Conservation (phyloP, 164 flowering plant species). For the Stephania yunnanensis region DNA sequence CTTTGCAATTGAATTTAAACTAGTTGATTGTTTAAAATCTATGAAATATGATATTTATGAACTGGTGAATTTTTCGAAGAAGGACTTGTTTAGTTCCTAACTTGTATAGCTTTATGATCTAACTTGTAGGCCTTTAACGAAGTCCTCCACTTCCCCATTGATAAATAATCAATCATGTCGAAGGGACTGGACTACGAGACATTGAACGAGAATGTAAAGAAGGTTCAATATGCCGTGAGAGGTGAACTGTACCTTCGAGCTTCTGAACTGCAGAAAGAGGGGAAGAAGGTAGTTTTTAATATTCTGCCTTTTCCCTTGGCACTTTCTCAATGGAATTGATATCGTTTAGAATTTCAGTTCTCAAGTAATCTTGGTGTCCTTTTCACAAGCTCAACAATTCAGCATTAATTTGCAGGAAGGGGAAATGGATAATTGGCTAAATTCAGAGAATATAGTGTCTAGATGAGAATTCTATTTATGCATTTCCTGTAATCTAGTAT, state of each 20-base stretch:
- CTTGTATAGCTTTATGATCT: conserved; percentile 2
- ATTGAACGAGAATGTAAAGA: conserved; percentile 86
- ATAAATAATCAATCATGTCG: conserved; percentile 39
- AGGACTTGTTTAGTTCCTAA: neutral
- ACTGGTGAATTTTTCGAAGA: neutral
- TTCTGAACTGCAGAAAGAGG: conserved; percentile 98
- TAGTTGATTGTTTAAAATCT: neutral
- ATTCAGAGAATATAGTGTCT: too few relatives aligned
- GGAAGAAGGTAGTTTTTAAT: conserved; percentile 62
- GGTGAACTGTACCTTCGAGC: conserved; percentile 97
- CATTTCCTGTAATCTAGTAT: too few relatives aligned
- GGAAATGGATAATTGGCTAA: too few relatives aligned
- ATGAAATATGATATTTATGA: neutral
- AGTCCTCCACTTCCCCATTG: too few relatives aligned
- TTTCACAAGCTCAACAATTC: too few relatives aligned
- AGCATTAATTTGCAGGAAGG: too few relatives aligned
- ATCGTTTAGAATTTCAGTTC: neutral
- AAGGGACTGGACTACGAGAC: conserved; percentile 74
- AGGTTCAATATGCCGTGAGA: conserved; percentile 90
- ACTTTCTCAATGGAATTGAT: too few relatives aligned
- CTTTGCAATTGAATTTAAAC: neutral
- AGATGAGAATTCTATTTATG: too few relatives aligned
- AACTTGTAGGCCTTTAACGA: conserved; percentile 1
- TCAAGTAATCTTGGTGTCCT: neutral
- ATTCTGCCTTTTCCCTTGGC: too few relatives aligned